Evolutionary conservation across 139 green algal genomes (phyloP), one percentile per base, ranked within the genome.

Genomic region (Coelastrella sp.): DNA sequence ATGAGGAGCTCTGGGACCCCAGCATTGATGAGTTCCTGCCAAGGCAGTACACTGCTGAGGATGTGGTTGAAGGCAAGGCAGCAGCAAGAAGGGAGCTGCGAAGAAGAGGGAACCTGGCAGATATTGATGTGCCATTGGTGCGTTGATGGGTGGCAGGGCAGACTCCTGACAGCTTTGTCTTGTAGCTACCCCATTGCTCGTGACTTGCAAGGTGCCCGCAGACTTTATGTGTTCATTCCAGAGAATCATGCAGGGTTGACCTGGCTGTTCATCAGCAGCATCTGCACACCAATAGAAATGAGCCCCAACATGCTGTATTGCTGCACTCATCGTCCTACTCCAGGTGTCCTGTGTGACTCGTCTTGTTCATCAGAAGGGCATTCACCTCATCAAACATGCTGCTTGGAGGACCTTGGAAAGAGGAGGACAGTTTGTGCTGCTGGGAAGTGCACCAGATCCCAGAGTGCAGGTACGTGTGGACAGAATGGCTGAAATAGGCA

Each of bases 341-440:
- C 74, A 81, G 74, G 89, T 98, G 27, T 91, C 90, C 5, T 90
- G 92, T 25, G 92, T 98, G 23, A 96, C 93, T 7, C 92, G 95
- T 0, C 89, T 98, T 73, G 96, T 96, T 34, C 91, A 92, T 53
- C 95, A 99, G 90, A 99, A 99, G 90, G 97, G 97, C 79, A 98
- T 98, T 79, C 95, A 99, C 90, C 94, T 99, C n/a, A 99, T 99
- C 91, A 97, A 97, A 83, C 96, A 98, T 82, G 93, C 94, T n/a
- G 92, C 92, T 17, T 98, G 88, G 89, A 89, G 95, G 68, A 96
- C 95, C 27, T 74, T 98, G 71, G 96, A 98, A 87, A 92, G 95
- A 1, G 94, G 93, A 25, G 95, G 89, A 3, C 97, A 99, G 94
- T 99, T 99, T 88, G 96, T 99, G 84, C 93, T 99, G 82, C 96